These are phyloP conservation scores for Paxillus involutus DNA, from an alignment of 768 basidiomycete species.

Conservation along the genomic window DNA sequence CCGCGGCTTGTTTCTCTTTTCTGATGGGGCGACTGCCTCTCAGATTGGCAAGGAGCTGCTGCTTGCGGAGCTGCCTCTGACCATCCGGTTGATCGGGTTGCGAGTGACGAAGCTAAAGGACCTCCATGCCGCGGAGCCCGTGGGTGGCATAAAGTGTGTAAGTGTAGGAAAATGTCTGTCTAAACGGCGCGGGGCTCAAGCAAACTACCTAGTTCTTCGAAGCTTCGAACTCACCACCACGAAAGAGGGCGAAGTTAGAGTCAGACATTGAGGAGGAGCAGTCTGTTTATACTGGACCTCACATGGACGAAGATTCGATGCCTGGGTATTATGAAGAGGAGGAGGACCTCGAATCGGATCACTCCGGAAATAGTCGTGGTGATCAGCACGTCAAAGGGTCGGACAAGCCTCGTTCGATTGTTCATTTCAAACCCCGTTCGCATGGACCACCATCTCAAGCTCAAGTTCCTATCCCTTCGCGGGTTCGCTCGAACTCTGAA, in stretches of 20 bases:
- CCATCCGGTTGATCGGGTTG: conserved; percentile 83
- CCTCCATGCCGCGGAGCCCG: conserved; percentile 46
- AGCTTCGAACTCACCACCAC: conserved; percentile 32
- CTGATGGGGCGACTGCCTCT: conserved; percentile 4
- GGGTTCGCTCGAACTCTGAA: background rate
- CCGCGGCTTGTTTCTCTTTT: background rate
- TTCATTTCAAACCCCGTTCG: conserved; percentile 16
- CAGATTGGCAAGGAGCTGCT: conserved; percentile 84
- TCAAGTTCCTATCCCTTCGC: background rate
- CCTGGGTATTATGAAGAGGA: conserved; percentile 56
- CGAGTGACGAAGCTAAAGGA: conserved; percentile 90
- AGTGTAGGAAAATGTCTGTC: conserved; percentile 15
- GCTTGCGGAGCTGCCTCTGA: conserved; percentile 75
- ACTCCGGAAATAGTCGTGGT: conserved; percentile 3
- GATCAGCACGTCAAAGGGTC: conserved; percentile 10
- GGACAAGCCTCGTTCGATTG: conserved; percentile 1
- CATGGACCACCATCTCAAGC: background rate
- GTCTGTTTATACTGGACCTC: conserved; percentile 24
- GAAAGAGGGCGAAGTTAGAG: conserved; percentile 41
- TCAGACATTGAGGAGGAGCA: conserved; percentile 5
- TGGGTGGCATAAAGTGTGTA: conserved; percentile 74
- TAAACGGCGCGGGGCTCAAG: background rate
- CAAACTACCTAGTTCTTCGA: conserved; percentile 55
- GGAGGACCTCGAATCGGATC: conserved; percentile 30
- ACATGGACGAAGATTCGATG: conserved; percentile 39